phyloP scores from a whole-genome alignment of 371 early-diverging fungal genomes.

The Syncephalis plumigaleata region DNA sequence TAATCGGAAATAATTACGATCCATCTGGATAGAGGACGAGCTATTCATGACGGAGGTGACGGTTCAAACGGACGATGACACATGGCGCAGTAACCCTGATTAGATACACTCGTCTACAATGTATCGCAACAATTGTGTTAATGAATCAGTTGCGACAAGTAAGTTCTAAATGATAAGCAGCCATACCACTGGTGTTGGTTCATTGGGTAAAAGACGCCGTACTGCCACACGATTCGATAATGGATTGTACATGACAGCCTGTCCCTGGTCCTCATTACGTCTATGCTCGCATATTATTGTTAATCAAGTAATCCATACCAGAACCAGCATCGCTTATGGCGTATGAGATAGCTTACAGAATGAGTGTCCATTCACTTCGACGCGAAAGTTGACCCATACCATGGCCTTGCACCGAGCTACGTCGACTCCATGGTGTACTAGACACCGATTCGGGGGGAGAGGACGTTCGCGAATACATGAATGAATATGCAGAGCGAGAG shows the following conservation, averaged over 20 bases:
- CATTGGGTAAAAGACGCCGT: slow-evolving; percentile 11
- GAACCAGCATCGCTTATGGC: not conserved
- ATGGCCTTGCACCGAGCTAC: too few species aligned
- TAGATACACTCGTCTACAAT: not conserved
- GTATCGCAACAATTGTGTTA: not conserved
- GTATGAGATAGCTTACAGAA: slow-evolving; percentile 15
- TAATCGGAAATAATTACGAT: not conserved
- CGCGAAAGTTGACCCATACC: too few species aligned
- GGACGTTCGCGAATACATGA: too few species aligned
- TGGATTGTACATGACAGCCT: slow-evolving; percentile 24
- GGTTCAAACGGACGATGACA: slow-evolving; percentile 16
- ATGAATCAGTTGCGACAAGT: too few species aligned
- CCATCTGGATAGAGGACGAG: not conserved
- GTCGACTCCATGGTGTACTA: too few species aligned
- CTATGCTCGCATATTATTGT: slow-evolving; percentile 10
- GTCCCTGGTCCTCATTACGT: slow-evolving; percentile 19
- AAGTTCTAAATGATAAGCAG: not conserved
- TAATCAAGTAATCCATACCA: slow-evolving; percentile 1
- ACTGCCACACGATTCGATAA: slow-evolving; percentile 20
- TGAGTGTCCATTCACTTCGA: slow-evolving; percentile 23
- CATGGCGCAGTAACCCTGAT: slow-evolving; percentile 12
- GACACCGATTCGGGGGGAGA: too few species aligned
- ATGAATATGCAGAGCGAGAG: too few species aligned
- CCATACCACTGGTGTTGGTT: not conserved
- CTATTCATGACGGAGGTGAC: not conserved